Conservation (phyloP, 805 yeast species). For the Metschnikowia similis region DNA sequence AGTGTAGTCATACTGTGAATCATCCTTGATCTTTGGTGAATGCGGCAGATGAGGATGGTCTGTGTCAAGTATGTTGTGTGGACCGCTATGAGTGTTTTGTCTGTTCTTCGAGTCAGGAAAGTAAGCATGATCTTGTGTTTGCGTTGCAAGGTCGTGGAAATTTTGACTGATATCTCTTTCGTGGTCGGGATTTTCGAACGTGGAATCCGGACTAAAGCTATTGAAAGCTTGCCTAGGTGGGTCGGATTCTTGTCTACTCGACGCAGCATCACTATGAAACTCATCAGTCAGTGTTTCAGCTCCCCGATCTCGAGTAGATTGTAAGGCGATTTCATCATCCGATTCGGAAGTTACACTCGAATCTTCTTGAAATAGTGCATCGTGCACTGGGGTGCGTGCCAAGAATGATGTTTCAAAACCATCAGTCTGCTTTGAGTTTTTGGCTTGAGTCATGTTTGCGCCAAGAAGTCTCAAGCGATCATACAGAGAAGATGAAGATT, state of each 20-base stretch:
- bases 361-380: neutral
- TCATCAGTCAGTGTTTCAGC: neutral
- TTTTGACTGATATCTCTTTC: conserved; percentile 9
- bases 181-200: conserved; percentile 7
- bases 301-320: neutral
- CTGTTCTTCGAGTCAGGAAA: neutral
- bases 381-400: neutral
- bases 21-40: neutral
- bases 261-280: neutral
- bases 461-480: neutral
- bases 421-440: neutral
- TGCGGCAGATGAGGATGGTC: neutral
- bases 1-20: neutral
- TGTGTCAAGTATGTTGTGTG: neutral
- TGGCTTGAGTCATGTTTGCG: neutral
- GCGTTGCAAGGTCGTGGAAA: conserved; percentile 12
- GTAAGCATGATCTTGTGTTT: conserved; percentile 5
- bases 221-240: neutral
- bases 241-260: neutral
- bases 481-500: neutral
- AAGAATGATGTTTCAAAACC: neutral
- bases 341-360: neutral
- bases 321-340: neutral
- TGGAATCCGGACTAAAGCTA: conserved; percentile 13
- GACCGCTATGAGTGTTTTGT: neutral